These are phyloP conservation scores for Syzygium aromaticum DNA, from an alignment of 345 rosid species.

Conservation along the genomic window DNA sequence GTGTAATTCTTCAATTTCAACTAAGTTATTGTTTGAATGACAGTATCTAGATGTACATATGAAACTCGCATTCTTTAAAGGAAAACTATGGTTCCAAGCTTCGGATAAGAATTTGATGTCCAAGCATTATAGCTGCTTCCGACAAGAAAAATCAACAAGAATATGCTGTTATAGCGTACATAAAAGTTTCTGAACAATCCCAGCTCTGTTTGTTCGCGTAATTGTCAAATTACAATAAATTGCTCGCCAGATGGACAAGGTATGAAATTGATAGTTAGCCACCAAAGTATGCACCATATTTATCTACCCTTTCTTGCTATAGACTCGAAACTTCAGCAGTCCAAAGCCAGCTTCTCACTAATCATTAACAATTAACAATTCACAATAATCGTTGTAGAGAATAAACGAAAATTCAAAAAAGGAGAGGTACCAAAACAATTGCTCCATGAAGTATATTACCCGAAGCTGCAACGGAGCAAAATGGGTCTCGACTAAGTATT, in stretches of 20 bases:
- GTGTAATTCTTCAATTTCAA: background rate
- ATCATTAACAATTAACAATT: background rate
- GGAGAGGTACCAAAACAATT: background rate
- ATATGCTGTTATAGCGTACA: background rate
- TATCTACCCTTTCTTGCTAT: background rate
- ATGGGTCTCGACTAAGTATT: background rate
- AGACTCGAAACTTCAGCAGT: background rate
- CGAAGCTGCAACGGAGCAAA: background rate
- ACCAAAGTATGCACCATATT: background rate
- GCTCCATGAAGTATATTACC: background rate
- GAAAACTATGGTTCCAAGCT: background rate
- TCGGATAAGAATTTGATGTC: background rate
- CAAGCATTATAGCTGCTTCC: background rate
- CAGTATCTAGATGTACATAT: background rate
- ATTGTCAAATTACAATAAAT: background rate
- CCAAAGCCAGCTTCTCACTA: background rate
- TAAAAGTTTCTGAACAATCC: background rate
- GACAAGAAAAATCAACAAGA: background rate
- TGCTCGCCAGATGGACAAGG: background rate
- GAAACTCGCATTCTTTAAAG: background rate
- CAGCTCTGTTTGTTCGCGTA: background rate
- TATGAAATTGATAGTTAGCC: background rate
- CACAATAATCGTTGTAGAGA: background rate
- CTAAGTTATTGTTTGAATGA: background rate
- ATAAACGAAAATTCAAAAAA: background rate